Evolutionary conservation across 2,329 filamentous ascomycete genomes (phyloP).

Genomic region (Ophiocordyceps camponoti-floridani): DNA sequence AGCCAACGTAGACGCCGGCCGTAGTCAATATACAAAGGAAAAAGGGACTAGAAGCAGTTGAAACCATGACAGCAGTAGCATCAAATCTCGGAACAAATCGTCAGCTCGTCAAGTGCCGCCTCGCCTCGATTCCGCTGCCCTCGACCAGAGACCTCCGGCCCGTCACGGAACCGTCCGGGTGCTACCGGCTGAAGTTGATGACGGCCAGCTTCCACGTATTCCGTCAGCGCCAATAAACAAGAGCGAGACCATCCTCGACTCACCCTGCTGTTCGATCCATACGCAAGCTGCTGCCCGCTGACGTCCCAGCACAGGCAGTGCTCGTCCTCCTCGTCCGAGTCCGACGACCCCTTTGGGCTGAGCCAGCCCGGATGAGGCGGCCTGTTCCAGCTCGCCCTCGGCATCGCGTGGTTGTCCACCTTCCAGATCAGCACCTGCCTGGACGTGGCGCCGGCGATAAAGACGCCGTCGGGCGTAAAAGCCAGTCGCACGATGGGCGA

Average conservation of each 20-base stretch:
- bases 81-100: neutral
- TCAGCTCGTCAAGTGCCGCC: neutral
- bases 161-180: too few species aligned
- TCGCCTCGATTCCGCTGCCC: neutral
- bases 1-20: too few species aligned
- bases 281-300: slow-evolving; percentile 42
- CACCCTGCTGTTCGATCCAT: slow-evolving; percentile 44
- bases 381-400: slow-evolving; percentile 41
- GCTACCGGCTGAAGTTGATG: slow-evolving; percentile 28
- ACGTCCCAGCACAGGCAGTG: slow-evolving; percentile 46
- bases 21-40: too few species aligned
- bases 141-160: neutral
- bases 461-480: slow-evolving; percentile 45
- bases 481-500: slow-evolving; percentile 38
- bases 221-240: neutral
- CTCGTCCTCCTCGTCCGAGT: slow-evolving; percentile 39
- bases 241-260: slow-evolving; percentile 13
- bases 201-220: slow-evolving; percentile 23
- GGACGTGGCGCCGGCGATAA: slow-evolving; percentile 42
- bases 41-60: too few species aligned
- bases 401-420: slow-evolving; percentile 37
- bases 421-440: slow-evolving; percentile 47
- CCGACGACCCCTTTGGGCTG: slow-evolving; percentile 33
- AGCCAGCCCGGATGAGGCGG: slow-evolving; percentile 37
- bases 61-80: too few species aligned